Percentiles rank a stretch among this genome's conserved stretches.
Conservation (phyloP, 305 asterid species). For the Stenogyne calaminthoides region DNA sequence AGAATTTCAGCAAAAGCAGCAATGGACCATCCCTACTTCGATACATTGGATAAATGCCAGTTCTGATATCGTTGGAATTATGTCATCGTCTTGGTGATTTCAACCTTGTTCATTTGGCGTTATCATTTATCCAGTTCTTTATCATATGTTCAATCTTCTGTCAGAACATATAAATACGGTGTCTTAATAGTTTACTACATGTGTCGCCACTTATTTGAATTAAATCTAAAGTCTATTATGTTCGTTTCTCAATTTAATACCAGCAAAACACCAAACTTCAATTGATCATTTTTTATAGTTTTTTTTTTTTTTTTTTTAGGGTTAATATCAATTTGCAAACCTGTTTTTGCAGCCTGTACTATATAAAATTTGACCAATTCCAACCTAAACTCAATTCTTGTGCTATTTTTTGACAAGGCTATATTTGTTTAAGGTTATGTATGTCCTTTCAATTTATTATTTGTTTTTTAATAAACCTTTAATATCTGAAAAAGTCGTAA, state of each 20-base stretch:
- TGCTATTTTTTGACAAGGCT: no score
- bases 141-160: background rate
- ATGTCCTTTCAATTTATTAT: no score
- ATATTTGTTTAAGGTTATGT: no score
- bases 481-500: no score
- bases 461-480: no score
- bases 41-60: conserved; percentile 87
- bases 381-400: no score
- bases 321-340: no score
- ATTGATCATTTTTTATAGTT: no score
- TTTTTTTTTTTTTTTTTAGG: no score
- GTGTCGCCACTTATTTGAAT: background rate
- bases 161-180: background rate
- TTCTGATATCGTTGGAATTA: conserved; percentile 29
- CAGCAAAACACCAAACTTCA: background rate
- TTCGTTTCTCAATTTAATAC: background rate
- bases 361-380: no score
- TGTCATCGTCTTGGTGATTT: conserved; percentile 65
- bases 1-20: conserved; percentile 96
- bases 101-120: conserved; percentile 1
- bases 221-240: background rate
- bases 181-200: conserved; percentile 8
- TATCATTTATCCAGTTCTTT: conserved; percentile 3
- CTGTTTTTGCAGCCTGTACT: no score
- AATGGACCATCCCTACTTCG: conserved; percentile 87